phyloP scores from a whole-genome alignment of 306 rosid genomes.

The Rosa rugosa region DNA sequence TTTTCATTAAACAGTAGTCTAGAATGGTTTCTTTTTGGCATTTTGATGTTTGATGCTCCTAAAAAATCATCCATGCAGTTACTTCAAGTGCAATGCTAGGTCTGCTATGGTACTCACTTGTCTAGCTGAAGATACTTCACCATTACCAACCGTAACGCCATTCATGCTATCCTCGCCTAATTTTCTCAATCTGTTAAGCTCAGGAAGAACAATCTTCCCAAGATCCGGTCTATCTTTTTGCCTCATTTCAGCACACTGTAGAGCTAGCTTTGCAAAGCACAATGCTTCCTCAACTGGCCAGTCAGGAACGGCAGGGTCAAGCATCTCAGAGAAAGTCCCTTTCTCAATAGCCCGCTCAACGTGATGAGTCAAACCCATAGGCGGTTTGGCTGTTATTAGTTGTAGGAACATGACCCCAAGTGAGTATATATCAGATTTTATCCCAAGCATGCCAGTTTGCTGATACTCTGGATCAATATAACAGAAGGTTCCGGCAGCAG shows the following conservation, averaged over 20 bases:
- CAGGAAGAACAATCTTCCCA: too few relatives aligned
- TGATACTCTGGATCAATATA: conserved; percentile 92
- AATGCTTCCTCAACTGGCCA: conserved; percentile 34
- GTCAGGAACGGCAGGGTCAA: conserved; percentile 58
- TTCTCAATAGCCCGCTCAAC: conserved; percentile 57
- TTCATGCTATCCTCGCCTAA: conserved; percentile 55
- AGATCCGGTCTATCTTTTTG: too few relatives aligned
- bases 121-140: conserved; percentile 17
- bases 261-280: conserved; percentile 53
- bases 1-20: not conserved
- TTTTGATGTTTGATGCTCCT: too few relatives aligned
- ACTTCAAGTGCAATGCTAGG: not conserved
- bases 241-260: conserved; percentile 72
- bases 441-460: conserved; percentile 79
- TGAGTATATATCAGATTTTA: conserved; percentile 74
- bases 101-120: conserved; percentile 38
- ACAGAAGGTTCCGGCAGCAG: conserved; percentile 87
- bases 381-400: conserved; percentile 61
- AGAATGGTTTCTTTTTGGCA: not conserved
- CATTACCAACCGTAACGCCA: conserved; percentile 18
- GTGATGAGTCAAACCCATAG: conserved; percentile 74
- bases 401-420: conserved; percentile 79
- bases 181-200: conserved; percentile 37
- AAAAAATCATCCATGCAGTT: not conserved
- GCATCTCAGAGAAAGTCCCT: conserved; percentile 59